These are phyloP conservation scores for Colletotrichum sp. DNA, from an alignment of 2,329 filamentous ascomycete species.

Conservation along the genomic window DNA sequence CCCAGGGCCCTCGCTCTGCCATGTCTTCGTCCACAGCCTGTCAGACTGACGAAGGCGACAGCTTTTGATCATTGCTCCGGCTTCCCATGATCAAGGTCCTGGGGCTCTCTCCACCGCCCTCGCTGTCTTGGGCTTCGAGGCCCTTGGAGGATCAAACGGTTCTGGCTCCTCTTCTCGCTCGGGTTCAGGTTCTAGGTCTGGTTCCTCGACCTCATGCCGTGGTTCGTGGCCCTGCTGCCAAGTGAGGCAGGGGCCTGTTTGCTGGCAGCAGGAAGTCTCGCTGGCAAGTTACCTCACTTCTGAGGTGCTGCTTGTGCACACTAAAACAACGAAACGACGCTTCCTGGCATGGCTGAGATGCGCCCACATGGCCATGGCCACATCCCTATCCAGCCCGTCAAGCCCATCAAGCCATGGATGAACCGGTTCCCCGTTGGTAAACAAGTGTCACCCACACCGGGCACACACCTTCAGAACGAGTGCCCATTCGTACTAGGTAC, in stretches of 20 bases:
- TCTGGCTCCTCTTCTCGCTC: background rate
- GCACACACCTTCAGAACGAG: background rate
- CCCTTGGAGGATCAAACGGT: background rate
- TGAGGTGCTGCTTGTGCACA: background rate
- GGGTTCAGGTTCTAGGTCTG: background rate
- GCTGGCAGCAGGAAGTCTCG: background rate
- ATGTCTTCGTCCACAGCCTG: background rate
- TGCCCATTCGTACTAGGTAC: background rate
- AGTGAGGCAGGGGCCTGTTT: background rate
- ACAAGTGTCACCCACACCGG: slow-evolving; percentile 16
- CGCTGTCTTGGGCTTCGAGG: background rate
- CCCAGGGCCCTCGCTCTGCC: background rate
- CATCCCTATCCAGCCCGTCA: background rate
- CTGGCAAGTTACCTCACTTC: background rate
- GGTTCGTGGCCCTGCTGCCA: background rate
- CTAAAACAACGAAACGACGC: background rate
- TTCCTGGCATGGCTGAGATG: background rate
- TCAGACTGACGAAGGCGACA: background rate
- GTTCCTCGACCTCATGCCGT: slow-evolving; percentile 1
- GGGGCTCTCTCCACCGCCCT: background rate
- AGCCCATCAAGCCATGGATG: background rate
- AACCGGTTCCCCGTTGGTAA: background rate
- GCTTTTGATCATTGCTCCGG: background rate
- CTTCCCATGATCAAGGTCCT: background rate
- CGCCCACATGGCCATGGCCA: background rate